phyloP scores from a whole-genome alignment of 441 rosid species.

The Hura crepitans region DNA sequence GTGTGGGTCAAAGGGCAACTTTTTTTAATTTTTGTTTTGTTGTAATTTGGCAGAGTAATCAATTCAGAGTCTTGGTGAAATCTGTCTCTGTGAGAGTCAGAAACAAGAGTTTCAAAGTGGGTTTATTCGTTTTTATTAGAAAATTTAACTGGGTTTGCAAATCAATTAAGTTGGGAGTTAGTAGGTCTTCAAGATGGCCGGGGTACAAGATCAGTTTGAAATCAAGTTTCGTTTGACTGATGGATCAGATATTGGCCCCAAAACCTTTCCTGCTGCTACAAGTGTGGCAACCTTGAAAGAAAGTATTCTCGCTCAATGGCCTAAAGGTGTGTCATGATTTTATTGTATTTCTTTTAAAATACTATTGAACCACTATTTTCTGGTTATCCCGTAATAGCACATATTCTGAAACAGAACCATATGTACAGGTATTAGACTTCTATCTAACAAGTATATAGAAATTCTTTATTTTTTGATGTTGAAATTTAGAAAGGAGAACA shows the following conservation, averaged over 20 bases:
- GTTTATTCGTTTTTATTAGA: constrained; percentile 24
- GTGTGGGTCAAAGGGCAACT: background rate
- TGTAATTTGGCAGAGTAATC: constrained; percentile 30
- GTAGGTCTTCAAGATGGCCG: constrained; percentile 47
- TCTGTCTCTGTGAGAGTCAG: constrained; percentile 18
- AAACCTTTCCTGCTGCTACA: constrained; percentile 72
- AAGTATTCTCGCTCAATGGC: constrained; percentile 90
- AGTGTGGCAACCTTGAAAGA: constrained; percentile 88
- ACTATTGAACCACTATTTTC: background rate
- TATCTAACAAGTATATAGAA: background rate
- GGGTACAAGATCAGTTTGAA: constrained; percentile 74
- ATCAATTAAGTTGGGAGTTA: constrained; percentile 23
- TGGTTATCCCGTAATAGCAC: background rate
- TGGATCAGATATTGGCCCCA: constrained; percentile 95
- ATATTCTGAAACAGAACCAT: background rate
- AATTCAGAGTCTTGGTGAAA: constrained; percentile 23
- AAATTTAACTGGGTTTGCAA: constrained; percentile 21
- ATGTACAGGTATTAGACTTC: constrained; percentile 4
- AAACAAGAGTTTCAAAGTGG: constrained; percentile 17
- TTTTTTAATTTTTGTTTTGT: background rate
- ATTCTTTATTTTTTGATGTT: background rate
- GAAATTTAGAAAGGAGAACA: background rate
- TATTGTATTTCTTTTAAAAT: background rate
- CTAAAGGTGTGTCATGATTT: constrained; percentile 57
- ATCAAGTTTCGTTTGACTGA: constrained; percentile 87